Evolutionary conservation across 1,284 basidiomycete genomes (phyloP).

Genomic region (Ceratobasidium sp.): DNA sequence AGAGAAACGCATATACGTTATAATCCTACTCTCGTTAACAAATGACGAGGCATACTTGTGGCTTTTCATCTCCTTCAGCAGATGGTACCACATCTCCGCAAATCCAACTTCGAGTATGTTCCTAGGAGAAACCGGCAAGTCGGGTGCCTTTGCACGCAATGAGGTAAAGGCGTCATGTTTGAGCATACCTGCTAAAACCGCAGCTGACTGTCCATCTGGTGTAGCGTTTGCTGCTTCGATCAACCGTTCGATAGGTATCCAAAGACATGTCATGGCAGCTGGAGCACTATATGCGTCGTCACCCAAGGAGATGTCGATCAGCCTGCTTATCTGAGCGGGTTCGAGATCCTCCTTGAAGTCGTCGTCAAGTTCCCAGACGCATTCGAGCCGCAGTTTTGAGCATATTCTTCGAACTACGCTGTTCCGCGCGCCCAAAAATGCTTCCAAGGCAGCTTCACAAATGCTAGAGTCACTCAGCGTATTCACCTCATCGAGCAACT

Average conservation of each 20-base stretch:
- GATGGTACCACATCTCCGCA: conserved; percentile 1
- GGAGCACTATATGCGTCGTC: not conserved
- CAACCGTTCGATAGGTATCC: not conserved
- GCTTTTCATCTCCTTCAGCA: not conserved
- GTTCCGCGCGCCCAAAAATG: no score
- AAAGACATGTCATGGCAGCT: not conserved
- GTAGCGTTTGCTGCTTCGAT: not conserved
- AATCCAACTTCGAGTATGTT: not conserved
- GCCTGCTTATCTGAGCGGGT: not conserved
- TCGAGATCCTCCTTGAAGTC: no score
- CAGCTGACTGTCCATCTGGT: not conserved
- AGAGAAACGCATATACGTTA: not conserved
- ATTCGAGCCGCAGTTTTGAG: no score
- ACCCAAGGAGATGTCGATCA: not conserved
- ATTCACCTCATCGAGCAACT: no score
- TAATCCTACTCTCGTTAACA: not conserved
- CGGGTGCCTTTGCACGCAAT: not conserved
- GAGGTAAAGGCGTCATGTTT: not conserved
- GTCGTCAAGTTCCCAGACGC: no score
- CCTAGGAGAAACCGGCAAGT: not conserved
- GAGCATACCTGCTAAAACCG: not conserved
- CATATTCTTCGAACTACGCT: no score
- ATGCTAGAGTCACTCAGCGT: no score
- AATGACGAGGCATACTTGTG: not conserved
- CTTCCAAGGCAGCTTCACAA: no score